Evolutionary conservation across 805 yeast species (phyloP).

Genomic region (Lipomyces sp.): DNA sequence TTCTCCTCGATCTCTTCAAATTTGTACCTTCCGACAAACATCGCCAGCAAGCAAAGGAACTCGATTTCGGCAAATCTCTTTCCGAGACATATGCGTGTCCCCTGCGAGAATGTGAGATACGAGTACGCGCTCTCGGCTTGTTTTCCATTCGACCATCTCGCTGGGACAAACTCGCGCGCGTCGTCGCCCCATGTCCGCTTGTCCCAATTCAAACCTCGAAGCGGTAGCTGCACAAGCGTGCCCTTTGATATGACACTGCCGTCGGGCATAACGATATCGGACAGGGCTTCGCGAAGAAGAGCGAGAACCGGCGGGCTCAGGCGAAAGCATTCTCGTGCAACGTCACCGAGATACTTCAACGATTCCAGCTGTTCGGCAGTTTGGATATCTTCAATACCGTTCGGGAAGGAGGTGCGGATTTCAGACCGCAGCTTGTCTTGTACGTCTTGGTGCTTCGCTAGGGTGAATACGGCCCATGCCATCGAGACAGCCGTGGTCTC

Average conservation of each 20-base stretch:
- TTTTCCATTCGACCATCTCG: constrained; percentile 21
- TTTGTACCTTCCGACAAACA: constrained; percentile 10
- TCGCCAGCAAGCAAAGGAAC: constrained; percentile 10
- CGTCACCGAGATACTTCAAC: constrained; percentile 10
- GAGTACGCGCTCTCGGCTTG: constrained; percentile 19
- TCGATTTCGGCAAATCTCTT: constrained; percentile 22
- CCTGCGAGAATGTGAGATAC: constrained; percentile 18
- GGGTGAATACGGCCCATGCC: constrained; percentile 9
- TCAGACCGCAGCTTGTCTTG: constrained; percentile 18
- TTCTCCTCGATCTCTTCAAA: constrained; percentile 11
- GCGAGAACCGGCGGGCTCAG: constrained; percentile 15
- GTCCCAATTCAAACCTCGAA: constrained; percentile 4
- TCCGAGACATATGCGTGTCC: constrained; percentile 21
- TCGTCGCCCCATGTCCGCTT: constrained; percentile 19
- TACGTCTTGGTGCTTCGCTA: constrained; percentile 16
- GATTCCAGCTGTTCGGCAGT: constrained; percentile 16
- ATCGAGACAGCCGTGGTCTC: constrained; percentile 22
- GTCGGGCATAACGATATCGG: not conserved
- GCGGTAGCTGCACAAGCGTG: constrained; percentile 3
- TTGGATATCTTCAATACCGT: constrained; percentile 6
- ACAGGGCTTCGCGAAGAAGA: constrained; percentile 12
- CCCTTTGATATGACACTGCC: constrained; percentile 14
- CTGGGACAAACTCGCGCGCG: constrained; percentile 19
- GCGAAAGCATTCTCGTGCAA: constrained; percentile 16
- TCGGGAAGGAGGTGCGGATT: constrained; percentile 16